Conservation (phyloP, 192 early-diverging fungal species). For the Lunasporangiospora selenospora region DNA sequence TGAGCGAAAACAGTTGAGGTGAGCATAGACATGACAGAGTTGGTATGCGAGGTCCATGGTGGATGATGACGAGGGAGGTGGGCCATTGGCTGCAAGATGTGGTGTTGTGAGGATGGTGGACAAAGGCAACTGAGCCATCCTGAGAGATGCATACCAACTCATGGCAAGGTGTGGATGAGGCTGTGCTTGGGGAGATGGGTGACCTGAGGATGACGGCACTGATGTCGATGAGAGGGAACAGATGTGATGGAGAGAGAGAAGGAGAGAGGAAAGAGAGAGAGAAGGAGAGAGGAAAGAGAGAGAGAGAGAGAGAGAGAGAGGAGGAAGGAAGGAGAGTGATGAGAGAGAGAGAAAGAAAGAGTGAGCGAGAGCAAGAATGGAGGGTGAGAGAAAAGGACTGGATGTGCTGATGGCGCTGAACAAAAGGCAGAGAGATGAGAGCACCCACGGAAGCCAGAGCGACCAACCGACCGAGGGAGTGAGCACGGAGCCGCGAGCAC, state of each 20-base stretch:
- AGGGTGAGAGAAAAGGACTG: too few species aligned
- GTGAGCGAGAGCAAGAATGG: not conserved
- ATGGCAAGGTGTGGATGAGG: not conserved
- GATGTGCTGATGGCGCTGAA: too few species aligned
- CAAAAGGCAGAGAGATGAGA: not conserved
- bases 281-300: not conserved
- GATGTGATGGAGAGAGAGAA: not conserved
- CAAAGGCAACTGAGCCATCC: not conserved
- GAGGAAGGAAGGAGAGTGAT: not conserved
- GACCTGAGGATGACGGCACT: too few species aligned
- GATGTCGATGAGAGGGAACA: too few species aligned
- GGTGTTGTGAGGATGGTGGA: not conserved
- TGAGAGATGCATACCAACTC: not conserved
- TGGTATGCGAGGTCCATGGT: too few species aligned
- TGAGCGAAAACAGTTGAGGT: too few species aligned
- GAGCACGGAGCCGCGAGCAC: too few species aligned
- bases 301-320: not conserved
- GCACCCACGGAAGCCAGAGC: not conserved
- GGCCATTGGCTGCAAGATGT: too few species aligned
- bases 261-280: not conserved
- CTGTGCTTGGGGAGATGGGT: not conserved
- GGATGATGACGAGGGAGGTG: too few species aligned
- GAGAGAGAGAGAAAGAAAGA: not conserved
- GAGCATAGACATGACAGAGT: too few species aligned
- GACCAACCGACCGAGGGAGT: too few species aligned